Base-by-base conservation (phyloP, 2,329 filamentous ascomycete species). In the Pseudomassariella vexata region DNA sequence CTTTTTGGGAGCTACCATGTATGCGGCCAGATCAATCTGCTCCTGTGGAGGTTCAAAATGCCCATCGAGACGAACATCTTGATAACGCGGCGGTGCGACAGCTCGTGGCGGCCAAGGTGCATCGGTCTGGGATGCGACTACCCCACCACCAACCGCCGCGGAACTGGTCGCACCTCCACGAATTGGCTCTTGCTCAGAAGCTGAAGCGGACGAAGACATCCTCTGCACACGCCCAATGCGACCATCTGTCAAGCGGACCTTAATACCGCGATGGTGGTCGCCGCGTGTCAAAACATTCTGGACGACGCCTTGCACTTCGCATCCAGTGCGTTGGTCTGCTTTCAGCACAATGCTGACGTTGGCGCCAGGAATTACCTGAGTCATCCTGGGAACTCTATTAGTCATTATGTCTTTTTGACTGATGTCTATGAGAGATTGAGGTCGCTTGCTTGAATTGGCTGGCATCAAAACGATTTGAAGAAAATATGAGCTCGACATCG, bases 231-330 rank as follows among this genome's bases (percentile, higher is more conserved):
- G 64, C 2, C 85, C 85, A 3, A 90, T 74, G 17, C 81, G 68
- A 2, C 84, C 84, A 52, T 85, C 82, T 2, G 63, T 60, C 5
- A 90, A 64, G 3, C 84, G 74, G 16, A 89, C 83, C 56, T 89
- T 90, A 61, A 89, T 85, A 21, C 85, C 85, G 8, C 82, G 70
- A 3, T 82, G 82, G 47, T 90, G 85, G 44, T 89, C 76, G 17
- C 82, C 82, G 2, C 73, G 65, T 3, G 84, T 89, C 28, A 90
- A 65, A 0, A 89, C 55, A 27, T 86, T 74, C 32, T 70, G 67
- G 2, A 90, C 76, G 5, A 67, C 56, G 16, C 85, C 85, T 26
- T 67, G 63, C 2, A 86, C 83, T 46, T 85, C 78, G 27, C 72
- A 70, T 6, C 84, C 85, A 0, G 82, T 87, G 2, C 73, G 73